phyloP scores from a whole-genome alignment of 306 rosid genomes.

The Lotus japonicus region DNA sequence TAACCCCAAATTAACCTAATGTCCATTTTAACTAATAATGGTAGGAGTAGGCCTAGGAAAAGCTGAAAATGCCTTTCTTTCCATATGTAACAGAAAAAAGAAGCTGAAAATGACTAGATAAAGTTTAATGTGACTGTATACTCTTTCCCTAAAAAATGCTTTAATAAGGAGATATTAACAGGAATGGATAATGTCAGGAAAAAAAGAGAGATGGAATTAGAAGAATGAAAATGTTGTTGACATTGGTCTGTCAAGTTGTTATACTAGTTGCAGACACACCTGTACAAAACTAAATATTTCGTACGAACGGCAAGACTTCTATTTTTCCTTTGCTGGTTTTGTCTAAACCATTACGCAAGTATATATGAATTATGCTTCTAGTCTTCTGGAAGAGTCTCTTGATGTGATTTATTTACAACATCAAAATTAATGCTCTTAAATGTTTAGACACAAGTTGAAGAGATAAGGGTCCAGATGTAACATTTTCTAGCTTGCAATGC shows the following conservation, averaged over 20 bases:
- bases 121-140: too few relatives aligned
- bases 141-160: too few relatives aligned
- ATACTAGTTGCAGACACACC: not conserved
- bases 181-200: not conserved
- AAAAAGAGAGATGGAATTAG: not conserved
- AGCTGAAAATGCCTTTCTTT: too few relatives aligned
- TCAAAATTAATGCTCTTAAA: not conserved
- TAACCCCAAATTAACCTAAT: too few relatives aligned
- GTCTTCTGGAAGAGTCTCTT: not conserved
- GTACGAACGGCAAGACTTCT: too few relatives aligned
- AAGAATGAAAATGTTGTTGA: not conserved
- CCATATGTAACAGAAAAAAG: too few relatives aligned
- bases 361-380: not conserved
- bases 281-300: too few relatives aligned
- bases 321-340: not conserved
- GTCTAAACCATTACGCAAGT: constrained; percentile 1
- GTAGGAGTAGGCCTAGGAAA: too few relatives aligned
- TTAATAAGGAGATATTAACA: too few relatives aligned
- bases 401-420: constrained; percentile 4
- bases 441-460: constrained; percentile 16
- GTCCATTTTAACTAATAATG: too few relatives aligned
- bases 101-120: too few relatives aligned
- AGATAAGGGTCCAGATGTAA: not conserved
- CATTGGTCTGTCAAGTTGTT: not conserved
- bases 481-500: constrained; percentile 6